Base-by-base conservation (phyloP, 176 grass and related monocot species). In the Triticum urartu region DNA sequence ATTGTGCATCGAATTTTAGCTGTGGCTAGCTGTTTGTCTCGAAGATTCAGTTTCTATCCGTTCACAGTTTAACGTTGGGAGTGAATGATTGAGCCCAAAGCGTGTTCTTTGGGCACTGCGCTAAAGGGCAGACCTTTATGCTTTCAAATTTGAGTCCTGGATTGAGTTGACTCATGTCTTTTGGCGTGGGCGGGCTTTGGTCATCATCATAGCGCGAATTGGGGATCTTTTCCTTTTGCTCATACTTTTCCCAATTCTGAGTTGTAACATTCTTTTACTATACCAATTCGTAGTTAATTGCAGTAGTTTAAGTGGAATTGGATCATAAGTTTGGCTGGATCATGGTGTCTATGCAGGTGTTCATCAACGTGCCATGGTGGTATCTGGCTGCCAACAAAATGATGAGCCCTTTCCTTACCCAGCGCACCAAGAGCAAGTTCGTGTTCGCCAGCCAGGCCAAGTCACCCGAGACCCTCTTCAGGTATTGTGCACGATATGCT, bases 291-390 rank as follows among this genome's bases (percentile, higher is more conserved):
- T 66, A 11, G 42, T 59, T 72, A 20, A 87, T 72, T 72, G 7
- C 22, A 66, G 30, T 24, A 38, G 14, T 59, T 82, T 71, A 28
- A 58, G 13, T 11, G 1, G 14, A 79, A 84, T 62, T 25, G 48
- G 33, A 68, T 84, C 22, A 26, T 80, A 68, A 80, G 21, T 70
- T 50, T 63, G 30, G 7, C 40, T 81, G 80, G 34, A 43, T 89
- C 26, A 35, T 68, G 22, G 15, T 59, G 0, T 54, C 7, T 90
- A 36, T 65, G 38, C 86, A 95, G 97, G 87, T 98, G 56, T 98
- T 98, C 92, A 96, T 98, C 86, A 95, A 98, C 85, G 97, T 96
- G 64, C 94, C 97, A 25, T 98, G 97, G 97, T 98, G 97, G 94
- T 95, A 98, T 81, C 84, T 98, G 24, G 97, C 97, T 65, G 92